Evolutionary conservation across 345 rosid genomes (phyloP), one percentile per base, ranked within the genome.

Genomic region (Atalantia buxifolia): DNA sequence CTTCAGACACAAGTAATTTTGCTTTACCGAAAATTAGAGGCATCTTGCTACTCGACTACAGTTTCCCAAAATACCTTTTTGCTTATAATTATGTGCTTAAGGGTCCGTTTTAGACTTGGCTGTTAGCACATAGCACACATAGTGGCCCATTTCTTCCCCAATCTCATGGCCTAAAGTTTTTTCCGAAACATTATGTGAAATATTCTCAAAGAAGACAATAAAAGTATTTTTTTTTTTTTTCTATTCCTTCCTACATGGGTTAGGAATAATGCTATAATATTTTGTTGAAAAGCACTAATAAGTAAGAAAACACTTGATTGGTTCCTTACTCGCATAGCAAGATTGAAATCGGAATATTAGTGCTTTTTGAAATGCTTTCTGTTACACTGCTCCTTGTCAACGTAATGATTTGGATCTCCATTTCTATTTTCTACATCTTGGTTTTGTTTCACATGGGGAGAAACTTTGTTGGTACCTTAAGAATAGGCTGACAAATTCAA

Each of bases 261-360:
- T 45, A 77, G 68, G 85, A 16, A 71, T 19, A 50, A 55, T 3
- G 6, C 50, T 13, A 13, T 45, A 45, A 45, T 45, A 45, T 45
- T 45, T 13, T 45, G 50, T 45, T 45, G 50, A 45, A 42, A 40
- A 42, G 16, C 48, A 42, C 4, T 42, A 10, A 12, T 1, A 45
- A 9, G 10, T 2, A 19, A 76, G 25, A 62, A 27, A 1, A 18
- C 35, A 31, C 40, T 13, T 5, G 31, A 9, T 12, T 35, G 69
- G 57, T 81, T 76, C 85, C 79, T 84, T 82, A 36, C 86, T 74
- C 72, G 22, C 65, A 67, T 33, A 63, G 57, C 82, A 83, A 85
- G 86, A 45, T 56, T 79, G 50, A 81, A 77, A 80, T 76, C 67
- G 81, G 79, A 74, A 86, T 82, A 81, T 57, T 42, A 24, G 18